Base-by-base conservation (phyloP, 1,284 basidiomycete species). In the Ceratobasidium papillatum region DNA sequence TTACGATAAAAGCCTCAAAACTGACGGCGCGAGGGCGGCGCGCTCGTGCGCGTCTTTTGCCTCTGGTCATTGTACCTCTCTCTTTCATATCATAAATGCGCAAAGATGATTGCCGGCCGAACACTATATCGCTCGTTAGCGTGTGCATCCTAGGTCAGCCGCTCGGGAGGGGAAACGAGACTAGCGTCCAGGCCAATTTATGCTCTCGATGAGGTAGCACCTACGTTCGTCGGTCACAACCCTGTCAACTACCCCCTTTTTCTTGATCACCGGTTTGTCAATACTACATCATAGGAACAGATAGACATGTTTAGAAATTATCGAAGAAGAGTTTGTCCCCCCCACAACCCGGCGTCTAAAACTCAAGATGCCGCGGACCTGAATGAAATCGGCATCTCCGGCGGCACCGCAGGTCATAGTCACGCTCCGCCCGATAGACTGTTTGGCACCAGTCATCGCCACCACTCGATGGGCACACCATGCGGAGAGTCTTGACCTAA, bases 11-110 rank as follows among this genome's bases (percentile, higher is more conserved):
- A 32, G 61, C 61, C 61, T 63, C 61, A 63, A 36, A 38, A 36
- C 34, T 32, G 43, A 47, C 43, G 43, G 43, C 1, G 61, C 19
- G 61, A 38, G 61, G 25, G 30, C 43, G 30, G 25, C 43, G 38
- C 25, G 38, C 38, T 32, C 36, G 12, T 69, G 65, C 51, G 65
- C 65, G 65, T 27, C 65, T 69, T 69, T 69, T 56, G 65, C 65
- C 65, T 68, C 47, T 51, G 49, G 63, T 30, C 45, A 19, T 19
- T 25, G 22, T 27, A 49, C 19, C 19, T 47, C 45, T 47, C n/a
- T 19, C 64, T 30, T 27, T 47, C 63, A 65, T 47, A 52, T 49
- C 5, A 32, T 36, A 22, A 65, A 25, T 47, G 41, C 25, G 22
- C 61, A 30, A n/a, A 8, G 22, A 69, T 69, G 65, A 69, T 69